Base-by-base conservation (phyloP, 2,329 filamentous ascomycete genomes). In the Grosmannia serpens region DNA sequence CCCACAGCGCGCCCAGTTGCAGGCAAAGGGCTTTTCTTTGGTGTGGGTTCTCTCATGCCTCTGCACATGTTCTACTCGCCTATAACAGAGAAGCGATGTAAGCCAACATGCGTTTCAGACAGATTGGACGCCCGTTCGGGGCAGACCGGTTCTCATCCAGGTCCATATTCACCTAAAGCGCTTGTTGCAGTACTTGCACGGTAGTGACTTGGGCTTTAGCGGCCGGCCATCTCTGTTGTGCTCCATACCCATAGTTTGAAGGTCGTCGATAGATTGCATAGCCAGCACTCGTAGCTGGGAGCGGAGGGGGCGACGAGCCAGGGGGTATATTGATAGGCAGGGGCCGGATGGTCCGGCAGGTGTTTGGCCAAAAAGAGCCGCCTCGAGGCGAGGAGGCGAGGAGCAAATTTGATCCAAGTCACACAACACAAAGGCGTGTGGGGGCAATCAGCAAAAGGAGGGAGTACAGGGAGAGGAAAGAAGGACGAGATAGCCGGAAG, bases 1-100 rank as follows among this genome's bases (percentile, higher is more conserved):
- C 54, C 81, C 81, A 70, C 82, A 85, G 49, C 78, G 75, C 66
- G 77, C 76, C 78, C 80, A 83, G 62, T 66, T 73, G 64, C 82
- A 85, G 55, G 78, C 75, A 67, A 84, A 85, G 10, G 82, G 82
- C 68, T 84, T 84, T 70, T 84, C 82, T 66, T 84, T 84, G 64
- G 82, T 85, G 70, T 85, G 82, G 38, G 81, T 84, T 62, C 81
- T 76, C 69, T 84, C 81, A 68, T 85, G 82, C 67, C 82, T 75
- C 69, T 84, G 81, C 57, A 85, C 80, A 70, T 85, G 82, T 69
- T 85, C 82, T 64, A 84, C 80, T 65, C 82, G 80, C 69, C 81
- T 83, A 70, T 69, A 69, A 64, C 66, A 17, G 27, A 67, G 61
- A 68, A 68, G 59, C 64, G 70, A 69, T 71, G 72, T 76, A 70